Evolutionary conservation across 257 asterid genomes (phyloP).

Genomic region (Sherardia arvensis): DNA sequence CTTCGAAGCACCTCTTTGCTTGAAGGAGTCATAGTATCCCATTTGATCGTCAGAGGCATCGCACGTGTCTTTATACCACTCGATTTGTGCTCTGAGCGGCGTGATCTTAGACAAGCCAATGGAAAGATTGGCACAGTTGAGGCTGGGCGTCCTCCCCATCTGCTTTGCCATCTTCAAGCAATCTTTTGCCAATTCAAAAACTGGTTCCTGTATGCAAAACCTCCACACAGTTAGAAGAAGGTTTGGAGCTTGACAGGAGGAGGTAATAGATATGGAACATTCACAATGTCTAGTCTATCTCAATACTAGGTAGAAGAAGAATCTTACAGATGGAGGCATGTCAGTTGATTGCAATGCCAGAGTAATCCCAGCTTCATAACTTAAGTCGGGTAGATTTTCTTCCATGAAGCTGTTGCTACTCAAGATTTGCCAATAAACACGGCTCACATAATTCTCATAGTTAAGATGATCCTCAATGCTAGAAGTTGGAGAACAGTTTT

Average conservation of each 20-base stretch:
- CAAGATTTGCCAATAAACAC: constrained; percentile 36
- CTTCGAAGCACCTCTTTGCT: constrained; percentile 50
- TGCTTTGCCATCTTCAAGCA: constrained; percentile 54
- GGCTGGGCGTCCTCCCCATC: constrained; percentile 52
- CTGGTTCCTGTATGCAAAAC: constrained; percentile 33
- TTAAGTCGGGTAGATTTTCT: constrained; percentile 34
- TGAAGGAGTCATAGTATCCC: constrained; percentile 84
- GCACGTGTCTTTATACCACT: constrained; percentile 68
- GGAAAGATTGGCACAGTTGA: constrained; percentile 68
- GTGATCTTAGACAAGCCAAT: constrained; percentile 43
- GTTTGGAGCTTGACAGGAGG: not conserved
- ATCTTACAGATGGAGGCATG: constrained; percentile 38
- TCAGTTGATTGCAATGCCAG: constrained; percentile 61
- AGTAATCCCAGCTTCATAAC: constrained; percentile 63
- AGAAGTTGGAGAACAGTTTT: constrained; percentile 32
- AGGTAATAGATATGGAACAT: not conserved
- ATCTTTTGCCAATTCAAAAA: constrained; percentile 40
- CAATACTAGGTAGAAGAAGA: not conserved
- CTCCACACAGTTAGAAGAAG: constrained; percentile 9
- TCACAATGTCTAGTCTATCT: not conserved
- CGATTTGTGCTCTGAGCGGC: constrained; percentile 67
- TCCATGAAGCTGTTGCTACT: constrained; percentile 28
- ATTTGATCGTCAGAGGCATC: constrained; percentile 55
- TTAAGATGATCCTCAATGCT: constrained; percentile 52
- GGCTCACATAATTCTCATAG: constrained; percentile 37